A percentile compares a stretch with the other conserved stretches of the same genome.
Evolutionary conservation across 1,139 yeast genomes (phyloP).

Genomic region (Hemisphaericaspora lyxosophila): DNA sequence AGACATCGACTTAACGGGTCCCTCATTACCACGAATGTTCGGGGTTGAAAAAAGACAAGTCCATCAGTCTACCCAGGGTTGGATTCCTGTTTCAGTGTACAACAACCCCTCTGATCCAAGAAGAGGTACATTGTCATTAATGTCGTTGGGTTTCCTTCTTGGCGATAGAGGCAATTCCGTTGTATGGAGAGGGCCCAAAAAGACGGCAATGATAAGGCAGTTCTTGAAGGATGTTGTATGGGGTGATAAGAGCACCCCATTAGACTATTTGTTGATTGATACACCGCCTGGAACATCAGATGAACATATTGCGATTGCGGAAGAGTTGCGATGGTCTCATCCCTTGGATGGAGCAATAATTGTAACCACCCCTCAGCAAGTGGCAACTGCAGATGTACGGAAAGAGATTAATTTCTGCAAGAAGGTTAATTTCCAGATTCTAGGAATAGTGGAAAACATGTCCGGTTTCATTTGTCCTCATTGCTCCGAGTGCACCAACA

Average conservation of each 20-base stretch:
- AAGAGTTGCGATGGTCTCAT: slow-evolving; percentile 64
- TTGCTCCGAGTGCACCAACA: slow-evolving; percentile 88
- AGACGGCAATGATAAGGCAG: slow-evolving; percentile 96
- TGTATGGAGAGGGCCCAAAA: slow-evolving; percentile 98
- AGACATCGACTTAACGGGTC: slow-evolving; percentile 96
- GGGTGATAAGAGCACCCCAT: slow-evolving; percentile 56
- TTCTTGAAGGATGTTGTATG: slow-evolving; percentile 87
- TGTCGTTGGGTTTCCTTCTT: slow-evolving; percentile 89
- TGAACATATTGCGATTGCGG: slow-evolving; percentile 96
- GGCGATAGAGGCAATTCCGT: slow-evolving; percentile 85
- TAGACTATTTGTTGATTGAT: slow-evolving; percentile 85
- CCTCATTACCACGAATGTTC: slow-evolving; percentile 94
- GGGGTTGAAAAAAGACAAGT: slow-evolving; percentile 82
- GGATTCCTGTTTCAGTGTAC: slow-evolving; percentile 78
- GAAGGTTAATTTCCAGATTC: slow-evolving; percentile 42
- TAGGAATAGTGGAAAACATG: slow-evolving; percentile 50
- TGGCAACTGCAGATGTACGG: slow-evolving; percentile 56
- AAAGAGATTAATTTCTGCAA: slow-evolving; percentile 49
- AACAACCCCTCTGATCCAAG: slow-evolving; percentile 20
- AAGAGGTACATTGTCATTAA: slow-evolving; percentile 52
- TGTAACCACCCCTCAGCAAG: slow-evolving; percentile 52
- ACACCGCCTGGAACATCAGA: slow-evolving; percentile 99
- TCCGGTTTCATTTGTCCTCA: slow-evolving; percentile 60
- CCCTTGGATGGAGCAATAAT: slow-evolving; percentile 50
- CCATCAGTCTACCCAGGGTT: slow-evolving; percentile 78